phyloP scores from a whole-genome alignment of 495 filamentous ascomycete species.

The Xylaria sp. region DNA sequence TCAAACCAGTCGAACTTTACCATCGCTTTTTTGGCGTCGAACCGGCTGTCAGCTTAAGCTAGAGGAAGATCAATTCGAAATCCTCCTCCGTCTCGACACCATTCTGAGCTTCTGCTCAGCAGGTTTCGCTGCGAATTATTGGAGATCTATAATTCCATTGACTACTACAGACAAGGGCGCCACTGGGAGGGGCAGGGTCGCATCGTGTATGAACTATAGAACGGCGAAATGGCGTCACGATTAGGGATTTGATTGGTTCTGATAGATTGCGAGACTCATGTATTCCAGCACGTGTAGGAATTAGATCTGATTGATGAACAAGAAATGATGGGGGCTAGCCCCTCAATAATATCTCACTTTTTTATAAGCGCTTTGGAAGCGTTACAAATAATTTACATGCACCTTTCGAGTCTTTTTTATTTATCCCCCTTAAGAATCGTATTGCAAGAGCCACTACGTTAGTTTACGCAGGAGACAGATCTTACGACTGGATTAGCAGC shows the following conservation, averaged over 20 bases:
- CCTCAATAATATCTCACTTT: not conserved
- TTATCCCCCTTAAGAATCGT: not conserved
- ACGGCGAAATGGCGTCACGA: constrained; percentile 21
- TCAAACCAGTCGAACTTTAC: not conserved
- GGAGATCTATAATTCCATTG: not conserved
- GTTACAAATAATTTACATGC: not conserved
- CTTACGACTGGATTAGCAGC: not conserved
- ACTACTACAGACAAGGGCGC: not conserved
- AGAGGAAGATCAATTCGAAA: not conserved
- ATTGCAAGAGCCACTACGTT: not conserved
- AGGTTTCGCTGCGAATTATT: not conserved
- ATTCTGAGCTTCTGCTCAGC: not conserved
- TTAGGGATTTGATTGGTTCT: constrained; percentile 20
- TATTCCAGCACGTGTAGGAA: constrained; percentile 16
- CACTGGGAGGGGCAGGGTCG: not conserved
- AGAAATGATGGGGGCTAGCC: not conserved
- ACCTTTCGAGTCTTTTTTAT: not conserved
- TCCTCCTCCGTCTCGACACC: not conserved
- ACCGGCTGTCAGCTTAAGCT: not conserved
- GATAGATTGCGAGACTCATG: constrained; percentile 6
- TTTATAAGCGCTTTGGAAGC: not conserved
- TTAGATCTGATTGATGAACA: constrained; percentile 23
- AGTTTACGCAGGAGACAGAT: not conserved
- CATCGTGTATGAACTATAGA: constrained; percentile 20
- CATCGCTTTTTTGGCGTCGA: not conserved